Base-by-base conservation (phyloP, 805 yeast species). In the Pichia thaimueangensis region DNA sequence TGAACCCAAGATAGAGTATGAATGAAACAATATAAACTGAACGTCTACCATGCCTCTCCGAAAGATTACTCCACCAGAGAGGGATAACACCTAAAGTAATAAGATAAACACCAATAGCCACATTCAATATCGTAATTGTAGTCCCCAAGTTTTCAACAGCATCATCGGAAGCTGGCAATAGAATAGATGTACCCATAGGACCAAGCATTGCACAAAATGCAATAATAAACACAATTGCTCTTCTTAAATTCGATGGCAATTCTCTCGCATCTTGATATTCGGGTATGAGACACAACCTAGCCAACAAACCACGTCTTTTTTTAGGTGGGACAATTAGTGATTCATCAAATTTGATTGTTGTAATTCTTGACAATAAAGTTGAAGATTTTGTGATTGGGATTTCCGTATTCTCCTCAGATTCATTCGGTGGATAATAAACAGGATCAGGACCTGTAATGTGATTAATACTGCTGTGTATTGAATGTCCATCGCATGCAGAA, bases 171-270 rank as follows among this genome's bases (percentile, higher is more conserved):
- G 93, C 91, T 0, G 96, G 96, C 38, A 83, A 73, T 54, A 86
- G 69, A 39, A 86, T 84, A 0, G 93, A 81, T 1, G 93, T 81
- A 11, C 93, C 95, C 93, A 86, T 83, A 6, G 96, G 95, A 1
- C 95, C 95, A 41, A 83, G 73, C 57, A 82, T 64, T 1, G 89
- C 83, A 6, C 89, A 88, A 45, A 74, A 63, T 0, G 91, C 89
- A 37, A 86, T 76, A 13, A 84, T 65, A 27, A 74, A 64, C 0
- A 84, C 83, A 34, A 86, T 67, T n/a, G 69, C 41, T 38, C 61
- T 54, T 54, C 86, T 85, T 42, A 70, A 55, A 2, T 46, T 45
- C 1, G 50, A 44, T 5, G 87, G 80, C 51, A 81, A 77, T 13
- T 74, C 74, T 43, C 87, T 63, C 1, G 95, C 81, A 54, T 86